Evolutionary conservation across 2,329 filamentous ascomycete species (phyloP).

Genomic region (Fusarium sublunatum): DNA sequence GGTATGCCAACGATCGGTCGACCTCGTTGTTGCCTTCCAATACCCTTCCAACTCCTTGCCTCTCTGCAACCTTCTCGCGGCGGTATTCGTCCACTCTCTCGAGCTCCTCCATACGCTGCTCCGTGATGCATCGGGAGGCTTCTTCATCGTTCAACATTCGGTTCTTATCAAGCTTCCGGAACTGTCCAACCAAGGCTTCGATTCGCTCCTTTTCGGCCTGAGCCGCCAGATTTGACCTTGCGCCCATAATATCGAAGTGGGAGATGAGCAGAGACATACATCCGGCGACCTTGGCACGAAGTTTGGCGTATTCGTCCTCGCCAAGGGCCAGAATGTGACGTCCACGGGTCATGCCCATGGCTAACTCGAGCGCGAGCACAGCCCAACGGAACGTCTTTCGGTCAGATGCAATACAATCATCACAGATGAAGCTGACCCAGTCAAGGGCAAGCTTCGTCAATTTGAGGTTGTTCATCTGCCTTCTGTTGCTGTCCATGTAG

Average conservation of each 20-base stretch:
- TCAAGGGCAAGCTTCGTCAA: constrained; percentile 92
- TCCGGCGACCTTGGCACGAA: constrained; percentile 90
- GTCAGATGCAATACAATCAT: constrained; percentile 94
- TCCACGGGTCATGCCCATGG: constrained; percentile 96
- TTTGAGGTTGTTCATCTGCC: constrained; percentile 97
- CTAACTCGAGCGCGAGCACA: constrained; percentile 92
- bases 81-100: constrained; percentile 81
- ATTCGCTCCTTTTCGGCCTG: constrained; percentile 92
- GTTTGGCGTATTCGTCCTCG: constrained; percentile 84
- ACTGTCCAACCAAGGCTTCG: constrained; percentile 81
- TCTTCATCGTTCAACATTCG: constrained; percentile 83
- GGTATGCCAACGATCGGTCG: constrained; percentile 90
- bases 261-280: constrained; percentile 98
- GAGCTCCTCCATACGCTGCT: constrained; percentile 79
- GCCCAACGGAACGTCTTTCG: constrained; percentile 98
- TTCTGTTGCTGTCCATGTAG: constrained; percentile 94
- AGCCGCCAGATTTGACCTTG: constrained; percentile 89
- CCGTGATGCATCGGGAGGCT: constrained; percentile 77
- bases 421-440: constrained; percentile 98
- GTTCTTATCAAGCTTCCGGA: constrained; percentile 82
- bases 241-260: constrained; percentile 99
- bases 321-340: constrained; percentile 92
- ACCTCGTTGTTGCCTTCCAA: constrained; percentile 96
- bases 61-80: constrained; percentile 82
- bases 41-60: constrained; percentile 88